Base-by-base conservation (phyloP, 192 early-diverging fungal species). In the Backusella morwellensis region DNA sequence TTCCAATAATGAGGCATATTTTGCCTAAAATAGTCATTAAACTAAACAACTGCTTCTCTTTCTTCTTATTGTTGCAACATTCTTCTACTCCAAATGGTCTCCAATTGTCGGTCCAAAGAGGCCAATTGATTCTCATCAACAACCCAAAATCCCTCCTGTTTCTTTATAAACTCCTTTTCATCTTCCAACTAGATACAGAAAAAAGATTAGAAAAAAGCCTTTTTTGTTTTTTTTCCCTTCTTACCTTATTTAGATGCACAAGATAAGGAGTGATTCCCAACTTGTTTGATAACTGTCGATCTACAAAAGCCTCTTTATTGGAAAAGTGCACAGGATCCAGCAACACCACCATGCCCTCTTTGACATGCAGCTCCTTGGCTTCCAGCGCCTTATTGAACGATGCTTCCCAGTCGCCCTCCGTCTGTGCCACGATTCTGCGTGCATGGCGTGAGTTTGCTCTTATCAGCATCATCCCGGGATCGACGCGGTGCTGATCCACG, bases 381-480 rank as follows among this genome's bases (percentile, higher is more conserved):
- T 54, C 35, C 2, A 82, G 50, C 15, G 74, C 81, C 8, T 26
- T 40, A 26, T 82, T 82, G 35, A 78, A 68, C 21, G 77, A 74
- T 9, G 59, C 74, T 76, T 82, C 77, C 19, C n/a, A 56, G 21
- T 1, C 6, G 19, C 11, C 23, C 1, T 11, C 26, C 52, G 77
- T 76, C 21, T 70, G 50, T 26, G 69, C 74, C 7, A 82, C 34
- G 3, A 82, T 4, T 14, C 77, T 59, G 19, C 75, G 78, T 35
- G 72, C 71, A 35, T 42, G 19, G n/a, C 66, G 36, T 14, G 73
- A 36, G 9, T 74, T 73, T 11, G 29, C 23, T 15, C 70, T 68
- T 77, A 82, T 82, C 26, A 82, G 56, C 34, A 78, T 76, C 32
- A 82, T 50, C 0, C 81, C 81, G 1, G 66, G 54, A 44, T 82